A percentile compares a stretch with the other conserved stretches of the same genome.
These are phyloP conservation scores for Fraxinus quadrangulata DNA, from an alignment of 257 asterid species.

Conservation along the genomic window DNA sequence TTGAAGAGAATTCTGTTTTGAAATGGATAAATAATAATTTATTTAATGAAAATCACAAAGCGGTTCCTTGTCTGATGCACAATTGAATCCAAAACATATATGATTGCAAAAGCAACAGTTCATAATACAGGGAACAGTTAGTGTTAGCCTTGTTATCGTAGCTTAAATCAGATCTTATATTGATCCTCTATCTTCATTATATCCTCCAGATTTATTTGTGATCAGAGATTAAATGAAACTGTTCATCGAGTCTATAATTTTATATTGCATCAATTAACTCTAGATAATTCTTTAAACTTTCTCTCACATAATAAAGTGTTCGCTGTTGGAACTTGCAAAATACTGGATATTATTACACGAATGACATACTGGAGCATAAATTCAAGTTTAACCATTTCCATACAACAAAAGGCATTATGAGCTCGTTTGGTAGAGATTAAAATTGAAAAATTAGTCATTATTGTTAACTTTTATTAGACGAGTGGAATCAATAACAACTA, in stretches of 20 bases:
- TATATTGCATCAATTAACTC: background rate
- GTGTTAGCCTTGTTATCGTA: background rate
- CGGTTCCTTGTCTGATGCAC: background rate
- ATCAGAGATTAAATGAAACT: background rate
- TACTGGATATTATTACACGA: background rate
- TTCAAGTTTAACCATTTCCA: constrained; percentile 16
- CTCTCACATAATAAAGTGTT: too few species aligned
- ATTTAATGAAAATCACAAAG: constrained; percentile 3
- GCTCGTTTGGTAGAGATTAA: too few species aligned
- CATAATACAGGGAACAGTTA: background rate
- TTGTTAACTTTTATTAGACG: too few species aligned
- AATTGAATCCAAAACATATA: background rate
- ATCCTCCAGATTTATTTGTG: background rate
- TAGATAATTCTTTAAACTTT: background rate
- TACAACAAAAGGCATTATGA: background rate
- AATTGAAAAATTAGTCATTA: too few species aligned
- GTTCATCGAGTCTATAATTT: constrained; percentile 4
- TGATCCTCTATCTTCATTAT: constrained; percentile 4
- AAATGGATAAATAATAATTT: background rate
- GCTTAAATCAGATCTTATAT: background rate
- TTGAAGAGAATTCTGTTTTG: background rate
- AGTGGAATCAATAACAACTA: too few species aligned
- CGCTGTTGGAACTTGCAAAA: background rate
- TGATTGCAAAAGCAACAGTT: constrained; percentile 4
- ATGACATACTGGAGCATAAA: constrained; percentile 19